Evolutionary conservation across 345 rosid genomes (phyloP).

Genomic region (Hibiscus trionum): DNA sequence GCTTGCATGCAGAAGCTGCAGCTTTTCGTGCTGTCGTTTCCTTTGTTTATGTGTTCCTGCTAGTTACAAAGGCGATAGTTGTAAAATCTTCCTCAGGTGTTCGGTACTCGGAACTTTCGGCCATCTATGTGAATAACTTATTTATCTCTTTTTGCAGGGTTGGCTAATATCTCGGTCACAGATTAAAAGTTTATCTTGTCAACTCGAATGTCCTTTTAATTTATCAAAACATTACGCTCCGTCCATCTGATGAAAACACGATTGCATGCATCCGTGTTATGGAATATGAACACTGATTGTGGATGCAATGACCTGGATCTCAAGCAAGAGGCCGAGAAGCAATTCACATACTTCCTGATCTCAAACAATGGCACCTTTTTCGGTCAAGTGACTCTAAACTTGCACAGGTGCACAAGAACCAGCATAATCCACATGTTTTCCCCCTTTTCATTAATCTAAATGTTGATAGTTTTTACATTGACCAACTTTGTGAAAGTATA

Average conservation of each 20-base stretch:
- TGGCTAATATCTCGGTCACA: slow-evolving; percentile 66
- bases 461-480: neutral
- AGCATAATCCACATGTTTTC: neutral
- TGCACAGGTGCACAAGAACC: neutral
- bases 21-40: neutral
- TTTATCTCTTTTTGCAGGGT: slow-evolving; percentile 33
- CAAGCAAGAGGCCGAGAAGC: too few relatives aligned
- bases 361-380: too few relatives aligned
- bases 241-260: neutral
- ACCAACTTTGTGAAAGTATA: neutral
- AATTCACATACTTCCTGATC: too few relatives aligned
- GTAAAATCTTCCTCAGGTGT: too few relatives aligned
- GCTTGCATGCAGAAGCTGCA: too few relatives aligned
- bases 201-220: neutral
- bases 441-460: too few relatives aligned
- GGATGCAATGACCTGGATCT: neutral
- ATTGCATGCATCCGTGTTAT: too few relatives aligned
- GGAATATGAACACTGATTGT: neutral
- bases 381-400: neutral
- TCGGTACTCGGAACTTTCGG: neutral
- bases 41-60: neutral
- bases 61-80: too few relatives aligned
- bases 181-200: slow-evolving; percentile 37
- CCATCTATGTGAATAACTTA: slow-evolving; percentile 10
- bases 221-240: neutral